Conservation (phyloP, 192 early-diverging fungal genomes). For the Gamsiella multidivaricata region DNA sequence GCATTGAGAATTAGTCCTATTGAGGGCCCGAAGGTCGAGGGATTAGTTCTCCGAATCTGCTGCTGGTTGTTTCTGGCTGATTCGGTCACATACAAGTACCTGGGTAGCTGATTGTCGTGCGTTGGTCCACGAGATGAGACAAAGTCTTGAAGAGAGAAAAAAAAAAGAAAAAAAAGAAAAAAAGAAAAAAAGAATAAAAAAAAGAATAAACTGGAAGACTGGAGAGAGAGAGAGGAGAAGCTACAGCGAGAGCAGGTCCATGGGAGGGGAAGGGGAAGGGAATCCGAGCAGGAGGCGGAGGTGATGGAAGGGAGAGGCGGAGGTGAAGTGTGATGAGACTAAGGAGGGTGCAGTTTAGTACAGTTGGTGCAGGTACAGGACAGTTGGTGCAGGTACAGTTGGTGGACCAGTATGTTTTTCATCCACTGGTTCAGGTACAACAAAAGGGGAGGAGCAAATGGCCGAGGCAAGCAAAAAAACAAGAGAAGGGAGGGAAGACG, state of each 20-base stretch:
- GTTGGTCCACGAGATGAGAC: background rate
- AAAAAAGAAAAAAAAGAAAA: background rate
- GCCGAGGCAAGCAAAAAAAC: background rate
- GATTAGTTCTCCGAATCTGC: background rate
- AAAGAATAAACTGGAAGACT: background rate
- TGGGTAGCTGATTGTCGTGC: background rate
- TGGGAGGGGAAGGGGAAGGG: background rate
- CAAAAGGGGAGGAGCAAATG: too few species aligned
- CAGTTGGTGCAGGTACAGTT: too few species aligned
- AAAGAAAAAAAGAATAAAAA: background rate
- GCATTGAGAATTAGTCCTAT: conserved; percentile 16
- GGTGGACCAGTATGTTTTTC: too few species aligned
- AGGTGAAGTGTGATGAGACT: too few species aligned
- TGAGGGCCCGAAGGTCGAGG: background rate
- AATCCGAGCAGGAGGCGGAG: too few species aligned
- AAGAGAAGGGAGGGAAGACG: background rate
- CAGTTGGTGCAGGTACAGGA: too few species aligned
- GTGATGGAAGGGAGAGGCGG: too few species aligned
- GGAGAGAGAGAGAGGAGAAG: conserved; percentile 1
- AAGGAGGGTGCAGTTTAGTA: too few species aligned
- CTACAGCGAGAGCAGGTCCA: background rate
- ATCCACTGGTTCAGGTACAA: too few species aligned
- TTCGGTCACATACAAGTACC: too few species aligned
- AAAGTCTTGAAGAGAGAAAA: background rate
- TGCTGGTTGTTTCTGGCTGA: too few species aligned